phyloP scores from a whole-genome alignment of 2,329 filamentous ascomycete genomes.

The Massarina eburnea region DNA sequence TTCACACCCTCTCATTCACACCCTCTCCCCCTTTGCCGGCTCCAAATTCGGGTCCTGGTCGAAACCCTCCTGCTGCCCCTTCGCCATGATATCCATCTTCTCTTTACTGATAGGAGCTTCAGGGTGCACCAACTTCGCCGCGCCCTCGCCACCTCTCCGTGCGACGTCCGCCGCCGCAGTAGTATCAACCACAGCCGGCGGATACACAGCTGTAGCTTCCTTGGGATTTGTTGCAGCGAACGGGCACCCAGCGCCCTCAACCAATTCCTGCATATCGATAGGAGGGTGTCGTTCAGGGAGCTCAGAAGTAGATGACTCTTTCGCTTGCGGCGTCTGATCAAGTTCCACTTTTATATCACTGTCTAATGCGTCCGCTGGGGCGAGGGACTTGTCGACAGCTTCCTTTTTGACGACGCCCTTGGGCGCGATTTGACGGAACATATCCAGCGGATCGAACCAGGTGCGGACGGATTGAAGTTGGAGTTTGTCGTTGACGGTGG shows the following conservation, averaged over 20 bases:
- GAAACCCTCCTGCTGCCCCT: constrained; percentile 39
- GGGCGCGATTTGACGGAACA: constrained; percentile 66
- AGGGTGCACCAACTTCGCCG: constrained; percentile 36
- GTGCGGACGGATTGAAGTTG: constrained; percentile 62
- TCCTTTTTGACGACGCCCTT: constrained; percentile 52
- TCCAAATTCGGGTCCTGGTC: constrained; percentile 30
- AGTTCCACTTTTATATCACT: constrained; percentile 11
- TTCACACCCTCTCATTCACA: constrained; percentile 5
- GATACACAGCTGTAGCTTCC: constrained; percentile 7
- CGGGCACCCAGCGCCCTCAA: constrained; percentile 9
- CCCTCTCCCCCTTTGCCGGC: constrained; percentile 35
- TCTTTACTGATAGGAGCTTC: constrained; percentile 6
- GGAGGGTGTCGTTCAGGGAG: constrained; percentile 8
- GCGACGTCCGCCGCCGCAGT: background rate
- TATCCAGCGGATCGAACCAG: constrained; percentile 67
- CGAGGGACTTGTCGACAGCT: constrained; percentile 39
- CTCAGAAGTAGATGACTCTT: constrained; percentile 11
- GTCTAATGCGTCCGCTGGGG: constrained; percentile 29
- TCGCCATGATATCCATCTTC: constrained; percentile 33
- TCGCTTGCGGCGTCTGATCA: constrained; percentile 10
- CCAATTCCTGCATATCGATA: constrained; percentile 4
- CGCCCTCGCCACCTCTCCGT: constrained; percentile 5
- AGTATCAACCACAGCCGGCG: constrained; percentile 7
- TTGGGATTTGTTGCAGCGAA: constrained; percentile 11
- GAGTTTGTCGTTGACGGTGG: constrained; percentile 62